These are phyloP conservation scores for Xylariaceae sp. DNA, from an alignment of 2,329 filamentous ascomycete genomes.

Conservation along the genomic window DNA sequence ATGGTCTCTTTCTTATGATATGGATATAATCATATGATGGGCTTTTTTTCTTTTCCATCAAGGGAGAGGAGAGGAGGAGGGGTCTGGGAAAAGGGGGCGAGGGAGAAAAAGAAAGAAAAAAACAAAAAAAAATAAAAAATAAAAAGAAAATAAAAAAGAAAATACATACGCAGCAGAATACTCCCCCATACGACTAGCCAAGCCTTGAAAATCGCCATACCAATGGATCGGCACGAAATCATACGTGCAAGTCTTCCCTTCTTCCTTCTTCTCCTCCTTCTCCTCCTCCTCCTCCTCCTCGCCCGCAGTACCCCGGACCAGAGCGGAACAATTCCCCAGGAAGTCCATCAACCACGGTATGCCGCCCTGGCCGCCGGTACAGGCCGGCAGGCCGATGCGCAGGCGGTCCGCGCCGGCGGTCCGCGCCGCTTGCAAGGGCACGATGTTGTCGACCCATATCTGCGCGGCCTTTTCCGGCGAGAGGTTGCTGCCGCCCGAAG, in stretches of 20 bases:
- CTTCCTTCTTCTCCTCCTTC: neutral
- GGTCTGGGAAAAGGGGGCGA: too few species aligned
- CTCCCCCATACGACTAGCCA: slow-evolving; percentile 61
- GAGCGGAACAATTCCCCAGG: slow-evolving; percentile 54
- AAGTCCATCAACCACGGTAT: slow-evolving; percentile 64
- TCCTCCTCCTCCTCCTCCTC: slow-evolving; percentile 13
- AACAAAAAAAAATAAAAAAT: neutral
- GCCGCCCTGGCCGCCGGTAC: slow-evolving; percentile 56
- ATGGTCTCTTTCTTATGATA: neutral
- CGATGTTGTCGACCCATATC: slow-evolving; percentile 65
- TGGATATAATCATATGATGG: neutral
- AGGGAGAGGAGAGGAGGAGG: too few species aligned
- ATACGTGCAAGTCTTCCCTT: slow-evolving; percentile 50
- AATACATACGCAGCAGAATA: slow-evolving; percentile 40
- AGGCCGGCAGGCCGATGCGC: slow-evolving; percentile 59
- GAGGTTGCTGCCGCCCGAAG: slow-evolving; percentile 58
- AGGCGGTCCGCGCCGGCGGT: too few species aligned
- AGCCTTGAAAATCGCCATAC: slow-evolving; percentile 64
- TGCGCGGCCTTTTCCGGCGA: slow-evolving; percentile 55
- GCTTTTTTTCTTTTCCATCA: too few species aligned
- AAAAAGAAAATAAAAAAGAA: neutral
- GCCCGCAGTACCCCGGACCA: slow-evolving; percentile 41
- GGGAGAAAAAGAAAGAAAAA: too few species aligned
- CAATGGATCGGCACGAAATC: slow-evolving; percentile 62
- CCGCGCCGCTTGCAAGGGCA: slow-evolving; percentile 61